A percentile compares a stretch with the other conserved stretches of the same genome.
phyloP scores from a whole-genome alignment of 169 alveolate genomes.

The Eimeria necatrix region DNA sequence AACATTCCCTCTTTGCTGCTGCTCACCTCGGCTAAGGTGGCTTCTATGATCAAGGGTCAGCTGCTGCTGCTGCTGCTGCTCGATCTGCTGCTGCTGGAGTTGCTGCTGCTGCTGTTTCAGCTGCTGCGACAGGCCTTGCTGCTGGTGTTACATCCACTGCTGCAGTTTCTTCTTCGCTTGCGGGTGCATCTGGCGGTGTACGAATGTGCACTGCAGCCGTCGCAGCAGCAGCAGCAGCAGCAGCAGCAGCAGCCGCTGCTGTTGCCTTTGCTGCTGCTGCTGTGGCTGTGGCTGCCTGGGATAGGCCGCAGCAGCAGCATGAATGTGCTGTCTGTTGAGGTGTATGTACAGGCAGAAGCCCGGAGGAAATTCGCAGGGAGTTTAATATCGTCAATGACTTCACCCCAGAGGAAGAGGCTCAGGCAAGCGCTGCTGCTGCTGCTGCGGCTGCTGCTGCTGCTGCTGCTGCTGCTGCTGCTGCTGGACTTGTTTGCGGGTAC shows the following conservation, averaged over 20 bases:
- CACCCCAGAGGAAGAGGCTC: constrained; percentile 97
- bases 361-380: constrained; percentile 96
- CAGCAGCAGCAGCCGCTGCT: neutral
- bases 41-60: constrained; percentile 91
- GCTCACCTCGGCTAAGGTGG: constrained; percentile 96
- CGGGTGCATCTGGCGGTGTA: neutral
- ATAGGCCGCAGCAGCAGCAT: neutral
- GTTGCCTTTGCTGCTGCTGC: neutral
- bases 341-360: constrained; percentile 81
- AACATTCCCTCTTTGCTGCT: constrained; percentile 95
- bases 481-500: neutral
- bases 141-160: neutral
- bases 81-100: neutral
- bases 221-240: neutral
- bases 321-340: neutral
- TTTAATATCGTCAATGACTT: constrained; percentile 96
- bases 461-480: neutral
- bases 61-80: constrained; percentile 50
- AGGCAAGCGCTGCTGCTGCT: constrained; percentile 84
- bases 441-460: constrained; percentile 33
- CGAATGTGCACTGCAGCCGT: neutral
- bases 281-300: neutral
- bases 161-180: neutral
- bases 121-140: neutral
- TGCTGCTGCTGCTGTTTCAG: neutral